Conservation (phyloP, 2,329 filamentous ascomycete species). For the Diaporthe sp. region DNA sequence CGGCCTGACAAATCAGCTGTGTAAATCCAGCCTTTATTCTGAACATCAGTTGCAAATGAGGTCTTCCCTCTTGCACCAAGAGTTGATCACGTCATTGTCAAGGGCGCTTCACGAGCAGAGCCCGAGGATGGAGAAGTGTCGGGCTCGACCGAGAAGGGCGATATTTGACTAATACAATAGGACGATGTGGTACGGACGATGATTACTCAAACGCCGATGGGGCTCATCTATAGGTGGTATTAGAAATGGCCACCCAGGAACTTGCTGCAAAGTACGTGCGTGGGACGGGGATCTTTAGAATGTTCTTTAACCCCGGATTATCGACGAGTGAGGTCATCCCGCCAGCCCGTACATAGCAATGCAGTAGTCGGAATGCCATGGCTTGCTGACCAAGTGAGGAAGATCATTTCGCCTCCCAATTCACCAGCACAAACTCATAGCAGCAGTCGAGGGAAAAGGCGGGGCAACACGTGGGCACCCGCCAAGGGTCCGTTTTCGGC, state of each 20-base stretch:
- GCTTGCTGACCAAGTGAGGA: constrained; percentile 32
- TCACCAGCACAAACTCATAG: not conserved
- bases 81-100: constrained; percentile 29
- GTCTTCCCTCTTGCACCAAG: not conserved
- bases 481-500: constrained; percentile 3
- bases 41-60: not conserved
- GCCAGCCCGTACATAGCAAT: constrained; percentile 9
- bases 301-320: constrained; percentile 23
- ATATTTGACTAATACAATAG: constrained; percentile 21
- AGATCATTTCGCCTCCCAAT: constrained; percentile 27
- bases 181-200: not conserved
- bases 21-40: not conserved
- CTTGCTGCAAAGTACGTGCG: not conserved
- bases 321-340: constrained; percentile 31
- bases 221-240: not conserved
- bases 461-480: constrained; percentile 29
- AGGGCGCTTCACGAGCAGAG: constrained; percentile 2
- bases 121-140: constrained; percentile 16
- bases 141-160: not conserved
- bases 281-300: not conserved
- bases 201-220: not conserved
- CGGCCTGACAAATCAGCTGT: constrained; percentile 12
- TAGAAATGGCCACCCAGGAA: constrained; percentile 1
- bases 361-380: not conserved
- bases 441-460: constrained; percentile 9